These are phyloP conservation scores for Globisporangium camurandrum DNA, from an alignment of 352 stramenopile genomes.

Conservation along the genomic window DNA sequence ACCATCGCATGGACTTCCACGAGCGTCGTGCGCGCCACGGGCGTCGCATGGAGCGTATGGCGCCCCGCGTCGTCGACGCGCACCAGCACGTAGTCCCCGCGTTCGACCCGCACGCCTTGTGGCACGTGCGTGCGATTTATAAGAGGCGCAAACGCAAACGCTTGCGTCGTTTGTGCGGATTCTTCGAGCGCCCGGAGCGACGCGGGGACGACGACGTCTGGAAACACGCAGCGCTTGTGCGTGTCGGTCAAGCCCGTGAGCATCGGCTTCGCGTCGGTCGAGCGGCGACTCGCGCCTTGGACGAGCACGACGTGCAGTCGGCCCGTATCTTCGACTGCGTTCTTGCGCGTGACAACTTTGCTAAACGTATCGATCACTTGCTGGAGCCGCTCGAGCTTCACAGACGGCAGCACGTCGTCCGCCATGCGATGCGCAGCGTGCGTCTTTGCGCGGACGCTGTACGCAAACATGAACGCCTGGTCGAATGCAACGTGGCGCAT, in stretches of 20 bases:
- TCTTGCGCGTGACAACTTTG: conserved; percentile 87
- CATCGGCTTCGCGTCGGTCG: conserved; percentile 57
- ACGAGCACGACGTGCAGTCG: conserved; percentile 94
- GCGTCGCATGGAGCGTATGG: conserved; percentile 78
- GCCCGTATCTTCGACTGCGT: conserved; percentile 87
- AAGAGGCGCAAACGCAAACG: conserved; percentile 41
- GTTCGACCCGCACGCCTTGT: conserved; percentile 33
- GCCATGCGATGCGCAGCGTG: conserved; percentile 92
- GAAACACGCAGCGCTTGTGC: conserved; percentile 87
- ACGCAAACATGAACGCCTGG: conserved; percentile 99
- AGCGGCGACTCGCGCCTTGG: conserved; percentile 88
- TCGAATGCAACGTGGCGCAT: conserved; percentile 89
- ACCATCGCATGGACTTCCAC: conserved; percentile 48
- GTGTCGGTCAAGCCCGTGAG: conserved; percentile 84
- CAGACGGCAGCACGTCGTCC: conserved; percentile 92
- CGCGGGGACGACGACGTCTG: conserved; percentile 39
- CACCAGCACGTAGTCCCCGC: conserved; percentile 83
- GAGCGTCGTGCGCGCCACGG: conserved; percentile 67
- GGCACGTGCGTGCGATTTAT: conserved; percentile 12
- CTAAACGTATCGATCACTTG: conserved; percentile 96
- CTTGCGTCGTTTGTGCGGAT: conserved; percentile 20
- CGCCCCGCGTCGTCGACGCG: conserved; percentile 70
- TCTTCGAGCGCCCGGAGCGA: conserved; percentile 41
- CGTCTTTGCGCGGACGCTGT: conserved; percentile 94
- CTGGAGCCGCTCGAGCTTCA: conserved; percentile 93